A percentile compares a stretch with the other conserved stretches of the same genome.
Conservation (phyloP, 805 yeast species). For the Metschnikowia continentalis region DNA sequence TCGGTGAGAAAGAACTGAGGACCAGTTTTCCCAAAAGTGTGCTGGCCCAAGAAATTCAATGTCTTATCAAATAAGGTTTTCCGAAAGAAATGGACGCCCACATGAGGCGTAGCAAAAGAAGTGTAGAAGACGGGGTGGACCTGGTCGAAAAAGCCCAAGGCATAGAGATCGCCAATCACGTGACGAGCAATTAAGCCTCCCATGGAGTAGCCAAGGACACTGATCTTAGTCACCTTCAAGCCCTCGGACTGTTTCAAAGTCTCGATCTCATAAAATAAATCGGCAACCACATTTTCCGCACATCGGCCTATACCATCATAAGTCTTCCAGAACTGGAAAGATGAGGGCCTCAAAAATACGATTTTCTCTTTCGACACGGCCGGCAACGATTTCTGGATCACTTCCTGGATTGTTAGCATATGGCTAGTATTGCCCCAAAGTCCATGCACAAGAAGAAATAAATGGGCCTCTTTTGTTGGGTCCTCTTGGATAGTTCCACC, state of each 20-base stretch:
- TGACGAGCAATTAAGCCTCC: slow-evolving; percentile 86
- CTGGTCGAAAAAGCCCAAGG: slow-evolving; percentile 47
- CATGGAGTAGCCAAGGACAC: slow-evolving; percentile 81
- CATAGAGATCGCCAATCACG: slow-evolving; percentile 66
- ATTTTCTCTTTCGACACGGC: slow-evolving; percentile 25
- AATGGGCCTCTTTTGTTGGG: slow-evolving; percentile 23
- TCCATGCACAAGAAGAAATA: slow-evolving; percentile 40
- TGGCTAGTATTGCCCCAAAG: slow-evolving; percentile 78
- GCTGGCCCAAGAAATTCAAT: slow-evolving; percentile 32
- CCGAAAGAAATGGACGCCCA: slow-evolving; percentile 43
- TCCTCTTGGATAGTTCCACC: not conserved
- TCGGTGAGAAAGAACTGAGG: slow-evolving; percentile 35
- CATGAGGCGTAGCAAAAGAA: slow-evolving; percentile 57
- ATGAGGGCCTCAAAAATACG: slow-evolving; percentile 35
- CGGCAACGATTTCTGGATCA: slow-evolving; percentile 32
- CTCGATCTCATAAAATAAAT: slow-evolving; percentile 39
- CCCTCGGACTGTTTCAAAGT: slow-evolving; percentile 28
- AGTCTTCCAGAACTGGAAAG: slow-evolving; percentile 42
- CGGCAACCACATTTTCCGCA: slow-evolving; percentile 32
- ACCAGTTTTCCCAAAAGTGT: slow-evolving; percentile 37
- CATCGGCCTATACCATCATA: slow-evolving; percentile 39
- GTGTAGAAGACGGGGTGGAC: slow-evolving; percentile 57
- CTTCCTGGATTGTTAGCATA: slow-evolving; percentile 54
- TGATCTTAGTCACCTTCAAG: slow-evolving; percentile 53
- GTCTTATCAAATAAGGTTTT: slow-evolving; percentile 27